Conservation (phyloP, 179 eudicot species). For the Beta macrorhiza region DNA sequence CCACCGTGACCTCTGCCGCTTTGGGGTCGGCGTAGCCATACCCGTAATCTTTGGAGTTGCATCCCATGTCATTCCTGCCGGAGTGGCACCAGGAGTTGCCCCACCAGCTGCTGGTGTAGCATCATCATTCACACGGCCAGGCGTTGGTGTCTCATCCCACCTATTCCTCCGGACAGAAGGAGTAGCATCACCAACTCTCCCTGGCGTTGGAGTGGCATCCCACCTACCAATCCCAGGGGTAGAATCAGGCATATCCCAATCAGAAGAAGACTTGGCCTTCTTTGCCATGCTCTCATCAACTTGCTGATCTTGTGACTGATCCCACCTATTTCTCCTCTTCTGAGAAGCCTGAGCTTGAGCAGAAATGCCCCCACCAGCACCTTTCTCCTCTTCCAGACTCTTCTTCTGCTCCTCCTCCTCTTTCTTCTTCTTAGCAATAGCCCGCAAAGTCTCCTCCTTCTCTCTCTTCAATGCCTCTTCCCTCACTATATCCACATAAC, state of each 20-base stretch:
- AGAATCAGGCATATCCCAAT: slow-evolving; percentile 92
- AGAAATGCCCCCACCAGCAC: slow-evolving; percentile 23
- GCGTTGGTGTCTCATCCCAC: slow-evolving; percentile 93
- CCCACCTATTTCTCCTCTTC: slow-evolving; percentile 96
- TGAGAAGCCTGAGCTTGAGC: slow-evolving; percentile 44
- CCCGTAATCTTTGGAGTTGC: slow-evolving; percentile 77
- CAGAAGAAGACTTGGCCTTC: slow-evolving; percentile 72
- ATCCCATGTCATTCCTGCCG: slow-evolving; percentile 95
- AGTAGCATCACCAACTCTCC: slow-evolving; percentile 80
- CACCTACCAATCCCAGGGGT: slow-evolving; percentile 88
- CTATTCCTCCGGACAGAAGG: slow-evolving; percentile 76
- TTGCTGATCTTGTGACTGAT: slow-evolving; percentile 62
- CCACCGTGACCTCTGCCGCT: slow-evolving; percentile 89
- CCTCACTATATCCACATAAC: slow-evolving; percentile 76
- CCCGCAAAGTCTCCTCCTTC: slow-evolving; percentile 59
- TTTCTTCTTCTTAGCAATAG: slow-evolving; percentile 66
- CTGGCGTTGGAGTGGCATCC: slow-evolving; percentile 97
- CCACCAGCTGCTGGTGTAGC: slow-evolving; percentile 85
- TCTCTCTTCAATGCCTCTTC: slow-evolving; percentile 71
- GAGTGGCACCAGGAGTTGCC: slow-evolving; percentile 82
- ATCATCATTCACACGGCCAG: slow-evolving; percentile 73
- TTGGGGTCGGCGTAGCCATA: slow-evolving; percentile 79
- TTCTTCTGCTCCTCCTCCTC: slow-evolving; percentile 60
- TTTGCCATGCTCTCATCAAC: slow-evolving; percentile 37
- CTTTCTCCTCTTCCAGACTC: slow-evolving; percentile 42